phyloP scores from a whole-genome alignment of 257 asterid genomes.

The Solanum neorickii region DNA sequence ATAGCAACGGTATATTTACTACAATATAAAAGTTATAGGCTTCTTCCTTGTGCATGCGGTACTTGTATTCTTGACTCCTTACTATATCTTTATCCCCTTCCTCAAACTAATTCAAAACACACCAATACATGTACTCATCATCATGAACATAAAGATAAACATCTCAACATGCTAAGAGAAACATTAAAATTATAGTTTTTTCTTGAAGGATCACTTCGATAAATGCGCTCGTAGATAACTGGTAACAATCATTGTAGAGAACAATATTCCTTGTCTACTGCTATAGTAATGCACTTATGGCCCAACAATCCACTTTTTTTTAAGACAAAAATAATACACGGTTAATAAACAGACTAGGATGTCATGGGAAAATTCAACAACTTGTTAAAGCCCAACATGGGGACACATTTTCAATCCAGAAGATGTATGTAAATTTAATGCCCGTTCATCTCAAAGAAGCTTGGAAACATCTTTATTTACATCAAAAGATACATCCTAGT shows the following conservation, averaged over 20 bases:
- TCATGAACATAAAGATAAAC: neutral
- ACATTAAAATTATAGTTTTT: neutral
- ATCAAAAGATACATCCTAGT: too few relatives aligned
- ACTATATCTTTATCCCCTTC: conserved; percentile 80
- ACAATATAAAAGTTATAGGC: neutral
- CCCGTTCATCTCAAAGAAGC: too few relatives aligned
- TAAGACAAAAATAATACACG: neutral
- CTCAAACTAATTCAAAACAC: conserved; percentile 54
- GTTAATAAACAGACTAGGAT: too few relatives aligned
- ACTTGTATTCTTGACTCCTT: conserved; percentile 81
- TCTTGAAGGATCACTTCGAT: conserved; percentile 88
- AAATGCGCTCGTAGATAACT: conserved; percentile 59
- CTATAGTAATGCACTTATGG: conserved; percentile 53
- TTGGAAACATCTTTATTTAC: too few relatives aligned
- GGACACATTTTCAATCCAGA: too few relatives aligned
- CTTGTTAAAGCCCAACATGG: too few relatives aligned
- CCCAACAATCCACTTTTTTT: conserved; percentile 81
- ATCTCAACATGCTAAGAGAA: neutral
- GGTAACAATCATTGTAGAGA: conserved; percentile 77
- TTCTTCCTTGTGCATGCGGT: conserved; percentile 80
- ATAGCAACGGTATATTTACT: neutral
- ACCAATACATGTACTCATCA: neutral
- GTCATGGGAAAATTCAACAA: too few relatives aligned
- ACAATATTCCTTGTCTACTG: conserved; percentile 73
- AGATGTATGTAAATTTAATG: too few relatives aligned